Evolutionary conservation across 2,329 filamentous ascomycete species (phyloP).

Genomic region (Paramyrothecium sp.): DNA sequence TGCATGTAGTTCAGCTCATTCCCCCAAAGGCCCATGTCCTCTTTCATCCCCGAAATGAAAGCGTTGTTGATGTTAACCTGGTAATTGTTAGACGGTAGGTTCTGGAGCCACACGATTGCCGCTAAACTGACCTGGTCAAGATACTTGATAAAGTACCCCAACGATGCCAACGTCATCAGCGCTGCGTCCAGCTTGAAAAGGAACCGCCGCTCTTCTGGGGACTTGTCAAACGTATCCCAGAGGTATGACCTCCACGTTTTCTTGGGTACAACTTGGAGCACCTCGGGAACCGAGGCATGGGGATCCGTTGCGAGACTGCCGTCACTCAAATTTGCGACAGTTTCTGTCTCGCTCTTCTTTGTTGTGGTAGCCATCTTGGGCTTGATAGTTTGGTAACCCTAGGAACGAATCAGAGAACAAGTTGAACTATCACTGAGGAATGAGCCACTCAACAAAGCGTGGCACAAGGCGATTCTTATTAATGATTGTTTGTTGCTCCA

Average conservation of each 20-base stretch:
- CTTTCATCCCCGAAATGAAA: conserved; percentile 43
- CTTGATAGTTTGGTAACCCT: not conserved
- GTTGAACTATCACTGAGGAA: not conserved
- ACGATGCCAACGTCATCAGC: conserved; percentile 33
- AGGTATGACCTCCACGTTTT: conserved; percentile 44
- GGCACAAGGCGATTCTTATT: too few species aligned
- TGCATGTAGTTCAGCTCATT: conserved; percentile 48
- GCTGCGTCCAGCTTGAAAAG: conserved; percentile 41
- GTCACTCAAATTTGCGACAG: not conserved
- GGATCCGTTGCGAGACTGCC: not conserved
- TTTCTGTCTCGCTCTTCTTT: not conserved
- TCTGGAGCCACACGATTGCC: not conserved
- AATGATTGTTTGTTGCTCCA: too few species aligned
- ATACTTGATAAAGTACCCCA: conserved; percentile 37
- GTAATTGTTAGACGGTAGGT: not conserved
- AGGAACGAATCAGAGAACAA: not conserved
- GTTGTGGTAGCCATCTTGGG: too few species aligned
- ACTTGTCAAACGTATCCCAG: conserved; percentile 48
- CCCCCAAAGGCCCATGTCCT: conserved; percentile 46
- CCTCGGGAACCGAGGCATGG: not conserved
- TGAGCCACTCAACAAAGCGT: too few species aligned
- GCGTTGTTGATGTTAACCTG: conserved; percentile 33
- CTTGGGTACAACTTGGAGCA: not conserved
- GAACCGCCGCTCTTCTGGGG: conserved; percentile 36
- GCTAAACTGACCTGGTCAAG: conserved; percentile 22